Conservation (phyloP, 2,329 filamentous ascomycete species). For the Didymella keratinophila region DNA sequence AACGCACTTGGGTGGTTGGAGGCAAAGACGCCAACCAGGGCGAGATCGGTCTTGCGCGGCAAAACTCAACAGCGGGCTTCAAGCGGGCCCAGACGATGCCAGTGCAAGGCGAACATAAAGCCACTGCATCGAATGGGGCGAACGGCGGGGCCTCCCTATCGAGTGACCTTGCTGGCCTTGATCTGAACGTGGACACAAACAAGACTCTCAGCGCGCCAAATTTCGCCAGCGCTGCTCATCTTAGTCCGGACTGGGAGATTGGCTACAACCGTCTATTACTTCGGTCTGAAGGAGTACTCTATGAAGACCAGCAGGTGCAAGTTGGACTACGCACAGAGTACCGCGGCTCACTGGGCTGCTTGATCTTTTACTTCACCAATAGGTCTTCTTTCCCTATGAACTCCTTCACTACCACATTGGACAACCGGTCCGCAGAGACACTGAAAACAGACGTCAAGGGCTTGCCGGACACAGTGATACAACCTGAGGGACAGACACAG, state of each 20-base stretch:
- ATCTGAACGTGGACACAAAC: constrained; percentile 71
- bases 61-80: constrained; percentile 72
- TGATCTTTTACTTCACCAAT: constrained; percentile 96
- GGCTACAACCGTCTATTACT: constrained; percentile 87
- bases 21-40: constrained; percentile 93
- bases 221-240: constrained; percentile 86
- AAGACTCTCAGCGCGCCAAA: constrained; percentile 75
- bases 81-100: constrained; percentile 81
- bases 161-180: constrained; percentile 76
- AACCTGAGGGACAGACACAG: constrained; percentile 79
- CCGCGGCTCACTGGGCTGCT: constrained; percentile 89
- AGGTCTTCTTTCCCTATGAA: constrained; percentile 85
- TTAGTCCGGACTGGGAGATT: constrained; percentile 93
- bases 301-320: constrained; percentile 94
- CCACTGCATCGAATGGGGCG: constrained; percentile 45
- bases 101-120: constrained; percentile 43
- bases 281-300: constrained; percentile 83
- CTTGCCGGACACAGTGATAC: constrained; percentile 82
- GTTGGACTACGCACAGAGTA: constrained; percentile 93
- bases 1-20: constrained; percentile 96
- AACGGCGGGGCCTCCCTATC: constrained; percentile 62
- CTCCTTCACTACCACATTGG: constrained; percentile 93
- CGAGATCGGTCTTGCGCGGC: constrained; percentile 77
- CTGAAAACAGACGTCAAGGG: constrained; percentile 88
- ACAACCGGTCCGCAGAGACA: constrained; percentile 71